Evolutionary conservation across 345 rosid genomes (phyloP), one percentile per base, ranked within the genome.

Genomic region (Rhizophora apiculata): DNA sequence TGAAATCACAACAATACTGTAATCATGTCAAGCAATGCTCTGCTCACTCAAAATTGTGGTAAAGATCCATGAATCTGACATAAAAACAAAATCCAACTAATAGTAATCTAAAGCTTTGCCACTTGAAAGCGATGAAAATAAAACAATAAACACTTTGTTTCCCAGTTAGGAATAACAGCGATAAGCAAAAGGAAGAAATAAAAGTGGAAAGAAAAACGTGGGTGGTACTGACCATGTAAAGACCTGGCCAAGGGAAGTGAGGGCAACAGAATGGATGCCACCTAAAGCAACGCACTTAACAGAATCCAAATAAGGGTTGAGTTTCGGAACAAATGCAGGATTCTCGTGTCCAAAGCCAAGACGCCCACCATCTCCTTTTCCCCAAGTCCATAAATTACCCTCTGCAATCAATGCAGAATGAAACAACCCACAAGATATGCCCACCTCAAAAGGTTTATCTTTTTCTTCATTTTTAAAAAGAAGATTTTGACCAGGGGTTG

Each of bases 361-460:
- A 51, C 97, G 85, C 18, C 96, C 95, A n/a, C 97, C 97, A 60
- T 88, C 97, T 18, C 98, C 97, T 83, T 89, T 91, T 0, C 98
- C 98, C 98, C 95, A 91, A 63, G 88, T 68, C 96, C 95, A 91
- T 20, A 91, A 49, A 72, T 82, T 78, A 18, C 96, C 93, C 22
- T 85, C 84, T 52, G 85, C 77, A 1, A 86, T 60, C 69, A 90
- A 63, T 52, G 89, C 89, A 1, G 97, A 89, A 66, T 95, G 97
- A 72, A 95, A 95, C 72, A 95, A 72, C 16, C 97, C 98, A 71
- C 87, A 85, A 56, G 92, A 87, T 49, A 95, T 84, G 36, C 96
- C 96, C n/a, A 88, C 69, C 43, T 78, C 83, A 16, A 56, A 7
- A 15, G 43, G 27, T 22, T 34, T 65, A 20, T 60, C 49, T 63